Evolutionary conservation across 352 stramenopile species (phyloP).

Genomic region (Salisapilia sapeloensis): DNA sequence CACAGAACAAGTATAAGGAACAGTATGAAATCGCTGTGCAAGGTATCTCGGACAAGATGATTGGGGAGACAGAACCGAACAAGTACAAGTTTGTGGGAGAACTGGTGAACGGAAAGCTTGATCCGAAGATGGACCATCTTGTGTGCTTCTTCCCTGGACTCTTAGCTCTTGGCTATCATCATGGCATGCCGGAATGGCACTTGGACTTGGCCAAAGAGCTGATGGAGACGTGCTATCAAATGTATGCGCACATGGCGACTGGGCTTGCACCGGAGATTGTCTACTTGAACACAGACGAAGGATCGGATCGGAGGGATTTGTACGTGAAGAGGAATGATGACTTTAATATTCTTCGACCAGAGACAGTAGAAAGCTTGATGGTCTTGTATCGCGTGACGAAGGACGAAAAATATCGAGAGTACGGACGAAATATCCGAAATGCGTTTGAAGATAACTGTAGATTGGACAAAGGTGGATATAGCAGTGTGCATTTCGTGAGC

Average conservation of each 20-base stretch:
- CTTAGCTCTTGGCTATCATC: constrained; percentile 39
- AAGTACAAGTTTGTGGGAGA: constrained; percentile 31
- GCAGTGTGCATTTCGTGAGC: constrained; percentile 37
- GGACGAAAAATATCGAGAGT: constrained; percentile 58
- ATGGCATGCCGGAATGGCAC: constrained; percentile 35
- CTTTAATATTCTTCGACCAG: constrained; percentile 63
- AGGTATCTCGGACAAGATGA: constrained; percentile 20
- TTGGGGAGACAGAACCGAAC: constrained; percentile 14
- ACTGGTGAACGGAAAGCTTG: constrained; percentile 8
- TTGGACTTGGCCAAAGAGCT: constrained; percentile 54
- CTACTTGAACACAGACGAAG: constrained; percentile 21
- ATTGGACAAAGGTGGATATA: constrained; percentile 43
- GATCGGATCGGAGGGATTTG: constrained; percentile 6
- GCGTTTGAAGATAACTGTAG: constrained; percentile 55
- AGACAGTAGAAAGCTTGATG: constrained; percentile 84
- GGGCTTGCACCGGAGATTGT: constrained; percentile 61
- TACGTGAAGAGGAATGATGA: constrained; percentile 10
- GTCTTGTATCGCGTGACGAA: constrained; percentile 76
- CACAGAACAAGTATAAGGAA: constrained; percentile 17
- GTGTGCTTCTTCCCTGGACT: constrained; percentile 79
- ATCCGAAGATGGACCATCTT: constrained; percentile 63
- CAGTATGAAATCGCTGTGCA: constrained; percentile 35
- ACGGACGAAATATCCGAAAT: constrained; percentile 66
- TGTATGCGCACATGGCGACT: constrained; percentile 42
- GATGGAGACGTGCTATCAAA: constrained; percentile 49